Base-by-base conservation (phyloP, 768 basidiomycete genomes). In the Termitomyces sp. region DNA sequence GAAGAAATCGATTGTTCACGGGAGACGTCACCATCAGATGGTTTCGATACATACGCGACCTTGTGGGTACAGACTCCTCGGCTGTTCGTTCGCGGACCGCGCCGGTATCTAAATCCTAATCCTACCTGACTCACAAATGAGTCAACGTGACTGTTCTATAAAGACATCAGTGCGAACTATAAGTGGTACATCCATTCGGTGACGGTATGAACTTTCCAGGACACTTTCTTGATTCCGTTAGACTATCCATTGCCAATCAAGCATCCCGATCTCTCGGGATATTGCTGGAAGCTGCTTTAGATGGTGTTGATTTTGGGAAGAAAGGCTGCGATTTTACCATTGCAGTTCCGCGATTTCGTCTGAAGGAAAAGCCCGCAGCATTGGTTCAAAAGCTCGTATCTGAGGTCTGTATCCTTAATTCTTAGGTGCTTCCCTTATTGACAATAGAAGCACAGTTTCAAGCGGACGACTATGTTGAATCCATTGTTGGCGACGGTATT, bases 281-380 rank as follows among this genome's bases (percentile, higher is more conserved):
- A 20, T 7, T 18, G 2, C 13, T 39, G n/a, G 42, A 58, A 34
- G 48, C 79, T 39, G 50, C 57, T 12, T 26, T 52, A 39, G 50
- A 58, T 26, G 94, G 90, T 24, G 88, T 97, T 1, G 89, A 94
- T 68, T 90, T 87, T 60, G 92, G 91, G 24, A 93, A 95, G 74
- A 95, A 95, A 72, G 92, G 90, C 18, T 85, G 81, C 49, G 96
- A 98, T 73, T 92, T 97, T 64, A 88, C 90, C 0, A 82, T 98
- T 22, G 93, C 96, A 1, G 71, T 98, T 48, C 90, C 94, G 20
- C 83, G 52, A 26, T 58, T 53, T 48, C 46, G 57, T 13, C 42
- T 53, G 22, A 46, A 53, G 20, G 57, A 58, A 13, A 58, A 58
- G 46, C 57, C 57, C 48, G 8, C 7, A 9, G 42, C 52, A 47